Base-by-base conservation (phyloP, 1,139 yeast species). In the Suhomyces kunorum region DNA sequence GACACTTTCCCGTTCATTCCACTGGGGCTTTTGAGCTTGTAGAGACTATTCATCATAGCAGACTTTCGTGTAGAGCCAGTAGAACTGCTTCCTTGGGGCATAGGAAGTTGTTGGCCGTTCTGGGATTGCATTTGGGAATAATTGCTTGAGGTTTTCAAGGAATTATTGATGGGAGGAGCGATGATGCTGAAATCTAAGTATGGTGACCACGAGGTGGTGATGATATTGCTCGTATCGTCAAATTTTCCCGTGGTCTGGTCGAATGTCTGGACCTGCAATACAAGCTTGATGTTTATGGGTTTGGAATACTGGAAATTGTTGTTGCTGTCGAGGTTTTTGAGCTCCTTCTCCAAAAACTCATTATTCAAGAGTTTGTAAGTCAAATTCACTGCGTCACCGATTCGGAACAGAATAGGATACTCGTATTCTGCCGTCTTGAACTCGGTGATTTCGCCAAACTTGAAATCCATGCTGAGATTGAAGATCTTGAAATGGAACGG, bases 181-280 rank as follows among this genome's bases (percentile, higher is more conserved):
- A 66, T 55, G 4, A 69, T 59, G 39, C 72, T 75, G 50, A 82
- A 80, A 48, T 82, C 88, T 26, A 83, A 64, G 34, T 67, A 67
- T 1, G 90, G 85, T 3, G 76, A 64, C 83, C 89, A 81, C 36
- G 66, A 66, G 0, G 87, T 81, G 9, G 64, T 58, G n/a, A 83
- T 71, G 6, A 53, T 43, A 43, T 56, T 59, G 39, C 71, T 65
- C 13, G 59, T 39, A 14, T 50, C 47, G 6, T 39, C 42, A 33
- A 33, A 54, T 3, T 28, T 29, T 6, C 43, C 43, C 4, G 42
- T 34, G 4, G 32, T 36, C 0, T 39, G 40, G 25, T 47, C 39
- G 27, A 28, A 43, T 32, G 47, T 51, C 40, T 55, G 69, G 44
- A 55, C 62, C 45, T 49, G 71, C 42, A 50, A 52, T 2, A 49